Evolutionary conservation across 192 early-diverging fungal species (phyloP).

Genomic region (Linnemannia zychae): DNA sequence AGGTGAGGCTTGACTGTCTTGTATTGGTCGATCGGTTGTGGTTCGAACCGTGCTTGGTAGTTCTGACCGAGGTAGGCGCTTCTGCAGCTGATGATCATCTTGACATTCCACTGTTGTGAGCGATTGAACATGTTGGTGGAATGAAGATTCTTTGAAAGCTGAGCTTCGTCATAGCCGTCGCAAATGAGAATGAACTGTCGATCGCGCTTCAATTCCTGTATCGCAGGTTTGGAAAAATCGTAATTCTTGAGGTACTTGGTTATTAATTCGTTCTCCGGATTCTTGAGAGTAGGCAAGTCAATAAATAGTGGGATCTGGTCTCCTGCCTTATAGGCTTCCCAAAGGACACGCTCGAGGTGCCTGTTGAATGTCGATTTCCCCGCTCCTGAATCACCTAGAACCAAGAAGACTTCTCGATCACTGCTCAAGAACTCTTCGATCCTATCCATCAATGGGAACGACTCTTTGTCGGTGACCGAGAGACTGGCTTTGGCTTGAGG

Average conservation of each 20-base stretch:
- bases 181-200: conserved; percentile 31
- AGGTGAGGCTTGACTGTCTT: neutral
- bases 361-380: conserved; percentile 29
- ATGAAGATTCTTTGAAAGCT: conserved; percentile 9
- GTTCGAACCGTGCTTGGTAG: neutral
- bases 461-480: neutral
- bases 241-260: neutral
- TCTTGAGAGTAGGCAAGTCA: neutral
- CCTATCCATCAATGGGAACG: conserved; percentile 8
- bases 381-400: conserved; percentile 32
- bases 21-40: neutral
- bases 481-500: conserved; percentile 28
- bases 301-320: conserved; percentile 29
- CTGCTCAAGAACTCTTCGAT: conserved; percentile 21
- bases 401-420: conserved; percentile 9
- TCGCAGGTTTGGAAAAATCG: neutral
- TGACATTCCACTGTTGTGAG: conserved; percentile 7
- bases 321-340: neutral
- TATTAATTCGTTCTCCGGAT: conserved; percentile 12
- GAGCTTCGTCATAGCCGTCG: conserved; percentile 30
- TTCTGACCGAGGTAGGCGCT: neutral
- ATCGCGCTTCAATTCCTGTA: conserved; percentile 13
- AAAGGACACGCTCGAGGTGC: conserved; percentile 10
- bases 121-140: conserved; percentile 22
- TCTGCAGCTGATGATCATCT: conserved; percentile 22